These are phyloP conservation scores for Ascobolus immersus DNA, from an alignment of 495 filamentous ascomycete genomes.

Conservation along the genomic window DNA sequence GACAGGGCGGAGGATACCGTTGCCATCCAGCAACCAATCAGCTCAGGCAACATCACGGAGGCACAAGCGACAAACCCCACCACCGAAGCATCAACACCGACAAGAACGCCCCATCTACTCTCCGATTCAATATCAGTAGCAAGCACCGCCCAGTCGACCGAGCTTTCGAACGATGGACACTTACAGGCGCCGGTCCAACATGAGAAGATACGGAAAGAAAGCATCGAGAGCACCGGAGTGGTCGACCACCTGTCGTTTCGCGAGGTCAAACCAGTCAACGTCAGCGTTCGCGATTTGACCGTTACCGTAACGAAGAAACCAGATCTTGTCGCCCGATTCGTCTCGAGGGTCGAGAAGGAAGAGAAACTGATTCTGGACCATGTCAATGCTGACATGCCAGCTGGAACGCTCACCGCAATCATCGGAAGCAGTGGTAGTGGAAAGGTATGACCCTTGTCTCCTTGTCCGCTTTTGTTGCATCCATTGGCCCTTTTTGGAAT, in stretches of 20 bases:
- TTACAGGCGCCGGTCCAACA: too few relatives aligned
- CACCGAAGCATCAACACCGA: too few relatives aligned
- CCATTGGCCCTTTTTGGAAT: background rate
- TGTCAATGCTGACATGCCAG: conserved; percentile 29
- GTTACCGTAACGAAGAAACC: conserved; percentile 23
- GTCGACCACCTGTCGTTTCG: conserved; percentile 32
- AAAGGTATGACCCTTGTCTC: conserved; percentile 19
- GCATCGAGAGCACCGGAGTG: too few relatives aligned
- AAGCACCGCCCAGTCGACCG: too few relatives aligned
- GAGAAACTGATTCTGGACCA: conserved; percentile 24
- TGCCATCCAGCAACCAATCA: too few relatives aligned
- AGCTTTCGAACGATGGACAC: too few relatives aligned
- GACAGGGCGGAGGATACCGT: too few relatives aligned
- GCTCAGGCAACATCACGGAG: too few relatives aligned
- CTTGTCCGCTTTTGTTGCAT: background rate
- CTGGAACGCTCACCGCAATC: conserved; percentile 42
- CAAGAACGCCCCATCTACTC: too few relatives aligned
- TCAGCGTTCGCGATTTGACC: conserved; percentile 28
- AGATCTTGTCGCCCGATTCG: conserved; percentile 17
- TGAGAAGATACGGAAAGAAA: too few relatives aligned
- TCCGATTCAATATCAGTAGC: too few relatives aligned
- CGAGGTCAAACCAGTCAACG: conserved; percentile 32
- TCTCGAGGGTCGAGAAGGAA: conserved; percentile 11
- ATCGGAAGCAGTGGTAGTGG: conserved; percentile 48
- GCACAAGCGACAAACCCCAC: too few relatives aligned